phyloP scores from a whole-genome alignment of 257 asterid species.

The Solanum medicagineum region DNA sequence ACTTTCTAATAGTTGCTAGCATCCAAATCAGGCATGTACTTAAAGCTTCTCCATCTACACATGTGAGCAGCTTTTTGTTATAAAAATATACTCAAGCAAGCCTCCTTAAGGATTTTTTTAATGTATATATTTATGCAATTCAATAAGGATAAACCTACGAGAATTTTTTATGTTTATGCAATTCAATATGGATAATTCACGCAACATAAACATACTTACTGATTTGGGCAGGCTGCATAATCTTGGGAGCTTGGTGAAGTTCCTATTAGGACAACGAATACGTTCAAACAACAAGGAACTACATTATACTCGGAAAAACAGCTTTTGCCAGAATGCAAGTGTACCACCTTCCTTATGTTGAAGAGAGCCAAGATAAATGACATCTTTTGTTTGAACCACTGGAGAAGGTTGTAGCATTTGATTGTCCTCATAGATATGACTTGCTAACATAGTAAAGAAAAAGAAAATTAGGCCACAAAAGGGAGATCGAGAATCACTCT shows the following conservation, averaged over 20 bases:
- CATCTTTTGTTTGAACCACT: slow-evolving; percentile 15
- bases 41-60: background rate
- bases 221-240: slow-evolving; percentile 29
- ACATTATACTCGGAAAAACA: slow-evolving; percentile 5
- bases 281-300: slow-evolving; percentile 1
- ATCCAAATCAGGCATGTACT: background rate
- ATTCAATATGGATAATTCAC: background rate
- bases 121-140: background rate
- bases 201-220: slow-evolving; percentile 28
- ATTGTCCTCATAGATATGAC: slow-evolving; percentile 29
- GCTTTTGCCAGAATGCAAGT: slow-evolving; percentile 1
- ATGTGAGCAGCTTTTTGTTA: background rate
- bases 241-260: slow-evolving; percentile 21
- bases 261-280: slow-evolving; percentile 35
- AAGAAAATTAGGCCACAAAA: background rate
- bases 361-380: slow-evolving; percentile 13
- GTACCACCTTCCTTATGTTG: slow-evolving; percentile 25
- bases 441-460: slow-evolving; percentile 15
- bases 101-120: background rate
- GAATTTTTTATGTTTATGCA: background rate
- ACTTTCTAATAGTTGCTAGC: background rate
- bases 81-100: background rate
- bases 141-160: background rate
- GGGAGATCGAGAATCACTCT: background rate
- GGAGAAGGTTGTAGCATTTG: slow-evolving; percentile 22